phyloP scores from a whole-genome alignment of 768 basidiomycete genomes.

The Hemileccinum rubropunctum region DNA sequence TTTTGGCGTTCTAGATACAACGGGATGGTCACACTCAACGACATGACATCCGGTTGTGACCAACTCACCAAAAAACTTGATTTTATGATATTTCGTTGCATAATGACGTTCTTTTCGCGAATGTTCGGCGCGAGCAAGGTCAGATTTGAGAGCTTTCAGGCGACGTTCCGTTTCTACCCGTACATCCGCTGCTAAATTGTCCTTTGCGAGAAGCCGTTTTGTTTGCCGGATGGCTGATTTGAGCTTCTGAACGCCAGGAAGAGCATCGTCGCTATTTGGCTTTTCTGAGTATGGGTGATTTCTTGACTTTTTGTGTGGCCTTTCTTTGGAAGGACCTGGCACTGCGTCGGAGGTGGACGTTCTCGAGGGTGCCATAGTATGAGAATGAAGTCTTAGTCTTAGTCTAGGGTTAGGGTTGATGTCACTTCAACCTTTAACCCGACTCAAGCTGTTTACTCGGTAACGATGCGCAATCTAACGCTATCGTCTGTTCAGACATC shows the following conservation, averaged over 20 bases:
- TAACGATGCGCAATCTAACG: slow-evolving; percentile 56
- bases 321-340: slow-evolving; percentile 14
- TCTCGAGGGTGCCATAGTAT: slow-evolving; percentile 19
- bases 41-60: not conserved
- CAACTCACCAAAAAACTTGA: slow-evolving; percentile 90
- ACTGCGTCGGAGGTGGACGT: slow-evolving; percentile 2
- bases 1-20: slow-evolving; percentile 75
- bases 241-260: slow-evolving; percentile 79
- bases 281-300: slow-evolving; percentile 14
- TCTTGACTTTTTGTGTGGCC: slow-evolving; percentile 10
- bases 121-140: slow-evolving; percentile 62
- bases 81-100: slow-evolving; percentile 79
- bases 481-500: slow-evolving; percentile 34
- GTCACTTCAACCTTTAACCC: not conserved
- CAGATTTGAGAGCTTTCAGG: slow-evolving; percentile 69
- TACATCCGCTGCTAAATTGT: slow-evolving; percentile 81
- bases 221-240: slow-evolving; percentile 86
- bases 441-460: too few species aligned
- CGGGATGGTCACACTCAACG: not conserved
- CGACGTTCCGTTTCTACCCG: slow-evolving; percentile 80
- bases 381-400: not conserved
- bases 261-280: slow-evolving; percentile 11
- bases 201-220: slow-evolving; percentile 78
- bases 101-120: slow-evolving; percentile 68
- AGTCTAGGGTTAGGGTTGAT: slow-evolving; percentile 13